These are phyloP conservation scores for Apophysomyces ossiformis DNA, from an alignment of 371 early-diverging fungal genomes.

Conservation along the genomic window DNA sequence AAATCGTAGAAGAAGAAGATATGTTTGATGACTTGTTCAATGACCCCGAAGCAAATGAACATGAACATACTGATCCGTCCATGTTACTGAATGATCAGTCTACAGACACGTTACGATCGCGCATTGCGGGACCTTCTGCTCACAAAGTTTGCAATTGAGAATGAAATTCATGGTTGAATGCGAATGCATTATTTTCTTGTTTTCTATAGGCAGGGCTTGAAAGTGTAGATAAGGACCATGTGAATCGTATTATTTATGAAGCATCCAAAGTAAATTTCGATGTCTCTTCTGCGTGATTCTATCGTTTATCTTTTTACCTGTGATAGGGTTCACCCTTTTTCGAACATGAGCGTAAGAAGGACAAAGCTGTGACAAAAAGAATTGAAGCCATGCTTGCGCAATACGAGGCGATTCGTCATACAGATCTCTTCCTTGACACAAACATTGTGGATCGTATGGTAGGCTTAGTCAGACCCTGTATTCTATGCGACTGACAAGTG, in stretches of 20 bases:
- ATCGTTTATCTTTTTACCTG: background rate
- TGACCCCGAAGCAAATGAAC: conserved; percentile 6
- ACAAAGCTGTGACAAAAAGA: conserved; percentile 47
- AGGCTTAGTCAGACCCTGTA: background rate
- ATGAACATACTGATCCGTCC: background rate
- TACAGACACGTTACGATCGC: conserved; percentile 29
- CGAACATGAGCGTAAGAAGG: conserved; percentile 56
- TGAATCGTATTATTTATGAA: conserved; percentile 62
- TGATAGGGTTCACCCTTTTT: conserved; percentile 65
- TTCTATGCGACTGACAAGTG: background rate
- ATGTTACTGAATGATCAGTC: conserved; percentile 4
- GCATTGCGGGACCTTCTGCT: conserved; percentile 45
- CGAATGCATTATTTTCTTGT: background rate
- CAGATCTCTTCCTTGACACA: conserved; percentile 46
- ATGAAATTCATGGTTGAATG: background rate
- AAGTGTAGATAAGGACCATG: conserved; percentile 45
- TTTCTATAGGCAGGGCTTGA: conserved; percentile 52
- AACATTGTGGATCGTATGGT: conserved; percentile 46
- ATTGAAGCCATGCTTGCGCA: conserved; percentile 49
- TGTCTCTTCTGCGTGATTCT: background rate
- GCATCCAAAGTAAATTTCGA: conserved; percentile 53
- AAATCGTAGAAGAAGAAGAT: conserved; percentile 42
- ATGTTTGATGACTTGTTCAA: conserved; percentile 32
- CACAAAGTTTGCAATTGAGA: conserved; percentile 34
- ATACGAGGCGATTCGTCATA: conserved; percentile 42